phyloP scores from a whole-genome alignment of 2,329 filamentous ascomycete genomes.

The Scleromitrula shiraiana region DNA sequence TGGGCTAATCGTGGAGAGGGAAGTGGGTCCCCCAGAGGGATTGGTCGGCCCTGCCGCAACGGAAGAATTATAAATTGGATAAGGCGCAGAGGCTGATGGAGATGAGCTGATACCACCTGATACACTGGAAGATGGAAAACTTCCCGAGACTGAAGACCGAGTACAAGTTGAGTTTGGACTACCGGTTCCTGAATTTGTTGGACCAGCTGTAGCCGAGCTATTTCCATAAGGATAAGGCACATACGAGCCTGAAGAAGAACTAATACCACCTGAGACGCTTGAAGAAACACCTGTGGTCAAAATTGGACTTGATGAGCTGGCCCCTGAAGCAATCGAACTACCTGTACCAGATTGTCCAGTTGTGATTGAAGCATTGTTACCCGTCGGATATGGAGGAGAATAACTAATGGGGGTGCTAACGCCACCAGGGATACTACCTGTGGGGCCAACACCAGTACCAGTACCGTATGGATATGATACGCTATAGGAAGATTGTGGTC shows the following conservation, averaged over 20 bases:
- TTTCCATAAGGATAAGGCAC: constrained; percentile 9
- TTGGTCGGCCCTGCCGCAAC: constrained; percentile 6
- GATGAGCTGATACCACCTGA: constrained; percentile 8
- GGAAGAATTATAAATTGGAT: constrained; percentile 10
- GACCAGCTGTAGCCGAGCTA: background rate
- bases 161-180: background rate
- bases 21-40: background rate
- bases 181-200: background rate
- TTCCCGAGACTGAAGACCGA: background rate
- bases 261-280: constrained; percentile 7
- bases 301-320: background rate
- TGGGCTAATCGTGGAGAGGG: background rate
- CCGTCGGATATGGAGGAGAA: constrained; percentile 9
- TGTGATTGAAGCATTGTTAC: constrained; percentile 7
- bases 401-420: background rate
- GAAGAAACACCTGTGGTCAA: constrained; percentile 9
- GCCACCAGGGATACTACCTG: background rate
- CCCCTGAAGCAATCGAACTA: background rate
- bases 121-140: background rate
- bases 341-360: constrained; percentile 10
- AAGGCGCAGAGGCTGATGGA: constrained; percentile 8
- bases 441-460: background rate
- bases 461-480: background rate
- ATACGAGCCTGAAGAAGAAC: constrained; percentile 1
- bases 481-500: background rate